phyloP scores from a whole-genome alignment of 2,329 filamentous ascomycete genomes.

The Blumeria hordei region DNA sequence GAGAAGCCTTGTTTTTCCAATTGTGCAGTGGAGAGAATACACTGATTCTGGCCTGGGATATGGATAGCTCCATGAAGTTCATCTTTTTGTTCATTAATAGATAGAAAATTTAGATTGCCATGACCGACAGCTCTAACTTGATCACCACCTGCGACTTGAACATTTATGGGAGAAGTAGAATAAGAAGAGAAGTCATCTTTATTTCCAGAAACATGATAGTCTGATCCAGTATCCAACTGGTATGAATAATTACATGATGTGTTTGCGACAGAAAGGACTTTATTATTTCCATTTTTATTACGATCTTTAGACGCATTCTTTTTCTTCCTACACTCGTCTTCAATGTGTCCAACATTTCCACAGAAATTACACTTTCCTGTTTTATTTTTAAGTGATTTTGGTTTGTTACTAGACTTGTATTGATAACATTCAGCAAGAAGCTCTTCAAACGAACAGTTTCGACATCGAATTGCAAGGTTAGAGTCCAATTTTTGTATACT shows the following conservation, averaged over 20 bases:
- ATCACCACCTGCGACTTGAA: background rate
- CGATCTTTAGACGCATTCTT: background rate
- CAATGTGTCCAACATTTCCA: background rate
- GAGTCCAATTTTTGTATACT: background rate
- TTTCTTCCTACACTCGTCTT: background rate
- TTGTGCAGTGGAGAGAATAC: background rate
- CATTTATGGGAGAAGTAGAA: background rate
- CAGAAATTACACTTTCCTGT: background rate
- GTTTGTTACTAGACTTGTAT: background rate
- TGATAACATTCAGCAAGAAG: background rate
- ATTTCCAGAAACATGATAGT: background rate
- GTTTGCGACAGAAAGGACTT: background rate
- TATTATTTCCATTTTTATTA: background rate
- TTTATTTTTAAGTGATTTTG: background rate
- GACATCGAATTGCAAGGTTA: background rate
- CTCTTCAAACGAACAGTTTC: background rate
- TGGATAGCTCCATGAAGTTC: background rate
- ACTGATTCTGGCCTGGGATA: background rate
- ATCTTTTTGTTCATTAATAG: background rate
- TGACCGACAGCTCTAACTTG: background rate
- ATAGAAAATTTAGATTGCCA: background rate
- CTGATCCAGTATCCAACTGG: background rate
- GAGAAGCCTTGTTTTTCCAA: background rate
- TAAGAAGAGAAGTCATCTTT: background rate
- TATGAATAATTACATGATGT: background rate